phyloP scores from a whole-genome alignment of 2,329 filamentous ascomycete species.

The Trichophaea hybrida region DNA sequence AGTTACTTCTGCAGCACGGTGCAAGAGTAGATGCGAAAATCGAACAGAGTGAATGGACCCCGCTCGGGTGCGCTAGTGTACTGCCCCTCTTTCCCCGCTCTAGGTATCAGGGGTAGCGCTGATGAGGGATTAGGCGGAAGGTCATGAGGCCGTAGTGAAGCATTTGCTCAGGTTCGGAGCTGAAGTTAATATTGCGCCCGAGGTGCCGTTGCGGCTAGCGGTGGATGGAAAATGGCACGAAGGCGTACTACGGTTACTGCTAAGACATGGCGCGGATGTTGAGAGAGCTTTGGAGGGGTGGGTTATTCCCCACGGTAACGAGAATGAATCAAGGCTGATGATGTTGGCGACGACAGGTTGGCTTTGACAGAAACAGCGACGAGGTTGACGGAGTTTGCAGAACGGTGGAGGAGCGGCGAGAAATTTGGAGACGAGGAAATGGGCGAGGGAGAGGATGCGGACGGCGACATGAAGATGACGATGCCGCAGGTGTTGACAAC shows the following conservation, averaged over 20 bases:
- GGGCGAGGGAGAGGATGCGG: not conserved
- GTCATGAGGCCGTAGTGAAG: not conserved
- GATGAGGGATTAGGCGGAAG: not conserved
- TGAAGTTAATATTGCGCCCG: not conserved
- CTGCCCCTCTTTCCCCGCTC: not conserved
- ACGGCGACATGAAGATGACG: not conserved
- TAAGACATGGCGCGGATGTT: conserved; percentile 4
- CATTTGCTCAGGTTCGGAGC: not conserved
- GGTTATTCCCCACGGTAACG: not conserved
- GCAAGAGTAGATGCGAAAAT: conserved; percentile 4
- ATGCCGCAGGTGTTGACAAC: too few relatives aligned
- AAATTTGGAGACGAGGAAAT: not conserved
- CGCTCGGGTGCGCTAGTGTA: not conserved
- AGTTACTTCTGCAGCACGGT: conserved; percentile 6
- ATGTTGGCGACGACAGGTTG: not conserved
- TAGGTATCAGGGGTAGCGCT: not conserved
- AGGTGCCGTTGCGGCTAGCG: conserved; percentile 3
- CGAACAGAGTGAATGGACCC: conserved; percentile 1
- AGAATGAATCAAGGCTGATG: not conserved
- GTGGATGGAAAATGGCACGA: conserved; percentile 3
- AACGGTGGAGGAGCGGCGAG: not conserved
- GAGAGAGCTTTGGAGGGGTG: conserved; percentile 2
- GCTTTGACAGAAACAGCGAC: not conserved
- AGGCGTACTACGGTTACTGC: not conserved
- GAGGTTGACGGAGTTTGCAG: not conserved